These are phyloP conservation scores for Candida parachauliodes DNA, from an alignment of 805 yeast genomes.

Conservation along the genomic window DNA sequence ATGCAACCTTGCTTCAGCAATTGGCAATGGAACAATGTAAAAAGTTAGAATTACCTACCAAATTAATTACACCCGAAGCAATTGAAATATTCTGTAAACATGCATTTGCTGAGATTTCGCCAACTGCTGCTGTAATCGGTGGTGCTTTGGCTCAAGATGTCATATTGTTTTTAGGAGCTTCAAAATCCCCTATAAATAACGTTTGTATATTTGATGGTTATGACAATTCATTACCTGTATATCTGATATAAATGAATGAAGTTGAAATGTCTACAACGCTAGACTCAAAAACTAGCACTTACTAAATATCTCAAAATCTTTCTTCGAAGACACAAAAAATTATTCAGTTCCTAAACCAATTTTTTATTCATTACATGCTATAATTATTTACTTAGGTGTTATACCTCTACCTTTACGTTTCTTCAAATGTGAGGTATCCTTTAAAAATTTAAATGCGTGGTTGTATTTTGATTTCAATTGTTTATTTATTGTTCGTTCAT, in stretches of 20 bases:
- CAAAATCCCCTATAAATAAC: slow-evolving; percentile 81
- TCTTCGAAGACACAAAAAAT: too few relatives aligned
- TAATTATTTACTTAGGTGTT: slow-evolving; percentile 28
- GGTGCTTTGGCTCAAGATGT: slow-evolving; percentile 90
- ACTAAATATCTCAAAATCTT: too few relatives aligned
- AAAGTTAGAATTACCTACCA: slow-evolving; percentile 21
- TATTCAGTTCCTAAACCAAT: too few relatives aligned
- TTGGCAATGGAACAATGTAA: slow-evolving; percentile 31
- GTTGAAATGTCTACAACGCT: too few relatives aligned
- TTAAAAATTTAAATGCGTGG: slow-evolving; percentile 31
- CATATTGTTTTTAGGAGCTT: slow-evolving; percentile 71
- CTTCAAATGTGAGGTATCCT: slow-evolving; percentile 39
- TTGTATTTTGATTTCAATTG: slow-evolving; percentile 24
- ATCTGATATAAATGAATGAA: too few relatives aligned
- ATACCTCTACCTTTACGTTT: slow-evolving; percentile 39
- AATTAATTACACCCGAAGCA: slow-evolving; percentile 41
- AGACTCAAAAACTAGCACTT: too few relatives aligned
- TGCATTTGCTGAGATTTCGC: slow-evolving; percentile 65
- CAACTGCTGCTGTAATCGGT: slow-evolving; percentile 83
- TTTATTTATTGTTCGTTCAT: slow-evolving; percentile 21
- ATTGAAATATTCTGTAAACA: slow-evolving; percentile 44
- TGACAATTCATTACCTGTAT: slow-evolving; percentile 74
- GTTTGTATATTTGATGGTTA: slow-evolving; percentile 72
- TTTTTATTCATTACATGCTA: too few relatives aligned
- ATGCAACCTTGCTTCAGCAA: slow-evolving; percentile 24